Evolutionary conservation across 805 yeast genomes (phyloP), one percentile per base, ranked within the genome.

Genomic region (Pichia nanzhaoensis): DNA sequence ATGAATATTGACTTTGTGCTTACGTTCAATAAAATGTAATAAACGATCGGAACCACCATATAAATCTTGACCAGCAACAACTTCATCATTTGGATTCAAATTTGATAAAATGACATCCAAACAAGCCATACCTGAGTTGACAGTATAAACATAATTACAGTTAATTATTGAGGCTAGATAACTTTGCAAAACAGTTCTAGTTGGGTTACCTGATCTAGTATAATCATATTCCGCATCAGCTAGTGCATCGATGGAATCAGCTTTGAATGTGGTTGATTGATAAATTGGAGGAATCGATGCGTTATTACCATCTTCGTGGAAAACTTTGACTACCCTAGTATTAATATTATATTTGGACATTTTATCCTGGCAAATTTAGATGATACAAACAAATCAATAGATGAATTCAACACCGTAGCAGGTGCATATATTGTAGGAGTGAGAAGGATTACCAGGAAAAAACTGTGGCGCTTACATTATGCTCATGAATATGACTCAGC

Each of bases 211-310:
- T 13, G 95, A 83, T 55, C 98, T 73, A 0, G 97, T 87, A 65
- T 86, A 86, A 60, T 83, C 91, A 59, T 81, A 87, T 55, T 80
- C 83, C 7, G 43, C 42, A 3, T 17, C 37, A 2, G 95, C 91
- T 82, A 84, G 77, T 55, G 83, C 80, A 34, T 77, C 69, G 49
- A 86, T 67, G 1, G 85, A 76, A 37, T 73, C 73, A 63, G 86
- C 93, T 65, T 88, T 89, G 71, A 90, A 90, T 5, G 98, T 90
- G n/a, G 98, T 95, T 1, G 93, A 78, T 63, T 87, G 95, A 66
- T 90, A 90, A 34, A 90, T 70, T 4, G 98, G 97, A 10, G 95
- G 87, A 22, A 83, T 82, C 5, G 93, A 82, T 1, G 96, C 78
- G 51, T 82, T 78, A 69, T 80, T 76, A 56, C 79, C 82, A 65